Evolutionary conservation across 2,329 filamentous ascomycete species (phyloP).

Genomic region (Huntiella bhutanensis): DNA sequence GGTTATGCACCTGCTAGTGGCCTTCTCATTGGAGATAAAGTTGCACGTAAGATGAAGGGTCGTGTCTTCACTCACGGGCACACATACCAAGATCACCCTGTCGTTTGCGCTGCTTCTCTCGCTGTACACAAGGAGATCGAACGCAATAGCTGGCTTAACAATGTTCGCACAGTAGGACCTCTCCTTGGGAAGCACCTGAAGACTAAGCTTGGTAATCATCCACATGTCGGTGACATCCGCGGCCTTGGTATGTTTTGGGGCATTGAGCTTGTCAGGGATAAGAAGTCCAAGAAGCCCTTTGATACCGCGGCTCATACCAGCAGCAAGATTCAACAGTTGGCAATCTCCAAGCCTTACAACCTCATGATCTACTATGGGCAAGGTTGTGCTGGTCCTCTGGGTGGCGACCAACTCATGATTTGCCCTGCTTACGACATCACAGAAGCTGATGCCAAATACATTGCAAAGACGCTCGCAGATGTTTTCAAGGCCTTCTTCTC

Average conservation of each 20-base stretch:
- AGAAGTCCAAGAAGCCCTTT: slow-evolving; percentile 20
- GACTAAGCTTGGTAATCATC: slow-evolving; percentile 23
- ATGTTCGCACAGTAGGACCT: slow-evolving; percentile 34
- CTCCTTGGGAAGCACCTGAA: slow-evolving; percentile 27
- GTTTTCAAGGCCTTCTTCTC: background rate
- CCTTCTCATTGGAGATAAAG: slow-evolving; percentile 32
- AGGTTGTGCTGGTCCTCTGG: slow-evolving; percentile 8
- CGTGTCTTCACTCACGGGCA: slow-evolving; percentile 33
- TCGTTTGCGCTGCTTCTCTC: slow-evolving; percentile 40
- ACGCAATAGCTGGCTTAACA: slow-evolving; percentile 37
- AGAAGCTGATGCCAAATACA: slow-evolving; percentile 13
- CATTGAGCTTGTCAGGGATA: slow-evolving; percentile 26
- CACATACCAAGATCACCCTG: slow-evolving; percentile 41
- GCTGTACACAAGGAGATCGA: slow-evolving; percentile 41
- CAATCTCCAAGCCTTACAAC: background rate
- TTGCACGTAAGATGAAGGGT: slow-evolving; percentile 24
- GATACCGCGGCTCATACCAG: slow-evolving; percentile 3
- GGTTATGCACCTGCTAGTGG: slow-evolving; percentile 45
- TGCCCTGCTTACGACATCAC: slow-evolving; percentile 50
- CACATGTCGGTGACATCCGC: slow-evolving; percentile 40
- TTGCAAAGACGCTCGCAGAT: background rate
- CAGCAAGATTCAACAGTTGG: background rate
- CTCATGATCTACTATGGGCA: slow-evolving; percentile 8
- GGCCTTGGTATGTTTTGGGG: slow-evolving; percentile 36
- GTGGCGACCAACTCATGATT: slow-evolving; percentile 51